These are phyloP conservation scores for Vaccinium macrocarpon DNA, from an alignment of 148 eudicot species.

Conservation along the genomic window DNA sequence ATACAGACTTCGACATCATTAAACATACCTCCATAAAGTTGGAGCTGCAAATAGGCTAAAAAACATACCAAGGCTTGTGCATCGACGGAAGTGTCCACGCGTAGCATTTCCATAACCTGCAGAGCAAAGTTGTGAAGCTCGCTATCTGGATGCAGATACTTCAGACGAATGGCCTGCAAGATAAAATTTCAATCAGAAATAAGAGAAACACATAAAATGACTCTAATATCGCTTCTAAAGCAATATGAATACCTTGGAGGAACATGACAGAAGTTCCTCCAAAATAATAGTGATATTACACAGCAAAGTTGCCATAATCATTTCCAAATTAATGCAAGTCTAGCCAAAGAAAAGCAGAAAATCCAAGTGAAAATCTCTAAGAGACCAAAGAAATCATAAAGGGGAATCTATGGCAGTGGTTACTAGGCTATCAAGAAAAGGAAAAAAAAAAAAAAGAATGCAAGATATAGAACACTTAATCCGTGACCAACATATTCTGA, in stretches of 20 bases:
- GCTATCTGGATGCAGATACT: conserved; percentile 80
- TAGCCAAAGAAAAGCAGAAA: conserved; percentile 4
- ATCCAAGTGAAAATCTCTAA: background rate
- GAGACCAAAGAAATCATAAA: background rate
- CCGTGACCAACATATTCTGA: background rate
- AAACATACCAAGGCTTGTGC: conserved; percentile 87
- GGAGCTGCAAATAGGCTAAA: conserved; percentile 7
- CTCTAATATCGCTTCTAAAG: conserved; percentile 1
- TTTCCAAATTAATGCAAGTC: conserved; percentile 3
- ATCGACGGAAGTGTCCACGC: conserved; percentile 62
- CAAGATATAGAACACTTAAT: background rate
- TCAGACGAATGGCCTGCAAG: conserved; percentile 76
- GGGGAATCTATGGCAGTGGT: background rate
- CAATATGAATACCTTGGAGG: conserved; percentile 7
- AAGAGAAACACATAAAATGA: conserved; percentile 8
- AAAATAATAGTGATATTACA: background rate
- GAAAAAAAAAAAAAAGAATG: background rate
- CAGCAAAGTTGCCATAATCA: background rate
- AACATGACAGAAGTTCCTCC: conserved; percentile 5
- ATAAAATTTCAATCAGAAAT: conserved; percentile 17
- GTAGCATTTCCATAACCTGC: conserved; percentile 88
- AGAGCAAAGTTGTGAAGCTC: conserved; percentile 78
- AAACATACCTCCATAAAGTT: background rate
- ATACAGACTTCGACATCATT: background rate
- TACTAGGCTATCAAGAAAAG: background rate